Conservation (phyloP, 1,284 basidiomycete genomes). For the Amylostereum chailletii region DNA sequence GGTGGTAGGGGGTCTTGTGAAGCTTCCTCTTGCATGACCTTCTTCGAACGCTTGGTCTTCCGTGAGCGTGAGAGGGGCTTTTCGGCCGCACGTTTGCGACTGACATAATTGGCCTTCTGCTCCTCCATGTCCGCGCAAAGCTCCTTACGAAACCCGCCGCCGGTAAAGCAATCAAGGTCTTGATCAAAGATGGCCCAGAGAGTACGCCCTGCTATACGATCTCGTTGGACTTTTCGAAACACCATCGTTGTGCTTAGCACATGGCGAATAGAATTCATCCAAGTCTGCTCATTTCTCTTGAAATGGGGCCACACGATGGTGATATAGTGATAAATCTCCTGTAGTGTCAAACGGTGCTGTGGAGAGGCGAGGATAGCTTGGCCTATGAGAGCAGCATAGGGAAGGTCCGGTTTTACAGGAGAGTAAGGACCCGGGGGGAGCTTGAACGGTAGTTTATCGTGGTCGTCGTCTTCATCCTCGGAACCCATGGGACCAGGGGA, state of each 20-base stretch:
- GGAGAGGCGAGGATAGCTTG: constrained; percentile 86
- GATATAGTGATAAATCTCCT: constrained; percentile 96
- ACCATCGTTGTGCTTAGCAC: constrained; percentile 78
- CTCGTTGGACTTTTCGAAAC: constrained; percentile 63
- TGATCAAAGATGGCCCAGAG: constrained; percentile 72
- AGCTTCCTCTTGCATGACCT: constrained; percentile 15
- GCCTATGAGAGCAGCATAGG: constrained; percentile 93
- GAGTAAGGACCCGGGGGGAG: constrained; percentile 82
- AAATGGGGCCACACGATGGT: constrained; percentile 91
- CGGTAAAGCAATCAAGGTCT: constrained; percentile 61
- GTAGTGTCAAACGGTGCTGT: constrained; percentile 79
- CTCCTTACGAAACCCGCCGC: constrained; percentile 63
- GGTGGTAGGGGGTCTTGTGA: constrained; percentile 12
- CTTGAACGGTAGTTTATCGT: constrained; percentile 58
- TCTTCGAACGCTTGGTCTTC: constrained; percentile 44
- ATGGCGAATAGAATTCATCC: constrained; percentile 90
- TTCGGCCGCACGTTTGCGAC: constrained; percentile 24
- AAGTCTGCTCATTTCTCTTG: constrained; percentile 88
- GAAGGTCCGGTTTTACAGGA: constrained; percentile 68
- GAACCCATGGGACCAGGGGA: constrained; percentile 67
- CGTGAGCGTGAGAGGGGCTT: constrained; percentile 15
- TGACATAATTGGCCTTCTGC: constrained; percentile 27
- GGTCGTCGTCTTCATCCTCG: constrained; percentile 48
- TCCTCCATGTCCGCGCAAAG: constrained; percentile 56
- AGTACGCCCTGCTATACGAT: constrained; percentile 60